A percentile compares a stretch with the other conserved stretches of the same genome.
phyloP scores from a whole-genome alignment of 140 eudicot genomes.

The Ambrosia hybrid region DNA sequence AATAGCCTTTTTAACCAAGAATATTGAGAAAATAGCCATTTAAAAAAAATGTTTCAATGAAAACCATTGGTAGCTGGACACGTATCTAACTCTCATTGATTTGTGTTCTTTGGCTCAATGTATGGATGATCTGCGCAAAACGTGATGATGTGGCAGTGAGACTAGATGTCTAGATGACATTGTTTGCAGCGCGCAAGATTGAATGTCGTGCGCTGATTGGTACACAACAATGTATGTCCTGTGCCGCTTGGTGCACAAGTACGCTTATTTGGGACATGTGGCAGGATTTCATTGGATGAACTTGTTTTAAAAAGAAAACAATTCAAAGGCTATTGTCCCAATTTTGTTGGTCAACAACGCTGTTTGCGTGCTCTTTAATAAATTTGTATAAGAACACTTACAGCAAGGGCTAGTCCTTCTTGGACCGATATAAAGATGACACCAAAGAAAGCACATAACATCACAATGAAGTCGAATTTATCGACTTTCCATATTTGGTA shows the following conservation, averaged over 20 bases:
- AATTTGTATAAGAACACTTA: conserved; percentile 28
- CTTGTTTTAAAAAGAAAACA: no score
- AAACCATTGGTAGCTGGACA: background rate
- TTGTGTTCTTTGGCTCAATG: background rate
- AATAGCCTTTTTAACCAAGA: no score
- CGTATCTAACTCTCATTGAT: background rate
- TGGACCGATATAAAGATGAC: conserved; percentile 84
- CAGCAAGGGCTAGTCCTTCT: conserved; percentile 84
- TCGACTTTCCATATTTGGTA: conserved; percentile 82
- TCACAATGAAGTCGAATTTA: conserved; percentile 72
- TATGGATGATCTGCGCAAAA: background rate
- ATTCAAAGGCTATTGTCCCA: background rate
- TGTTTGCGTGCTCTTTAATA: background rate
- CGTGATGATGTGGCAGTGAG: background rate
- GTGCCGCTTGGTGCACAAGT: background rate
- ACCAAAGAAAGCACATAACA: conserved; percentile 86
- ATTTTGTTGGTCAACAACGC: background rate
- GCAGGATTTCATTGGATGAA: background rate
- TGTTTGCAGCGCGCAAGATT: background rate
- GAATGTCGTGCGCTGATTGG: background rate
- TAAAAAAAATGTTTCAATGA: background rate
- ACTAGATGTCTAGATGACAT: no score
- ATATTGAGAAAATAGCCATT: background rate
- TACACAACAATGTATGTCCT: background rate
- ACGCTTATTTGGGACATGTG: background rate